phyloP scores from a whole-genome alignment of 2,329 filamentous ascomycete genomes.

The Fusarium beomiforme region DNA sequence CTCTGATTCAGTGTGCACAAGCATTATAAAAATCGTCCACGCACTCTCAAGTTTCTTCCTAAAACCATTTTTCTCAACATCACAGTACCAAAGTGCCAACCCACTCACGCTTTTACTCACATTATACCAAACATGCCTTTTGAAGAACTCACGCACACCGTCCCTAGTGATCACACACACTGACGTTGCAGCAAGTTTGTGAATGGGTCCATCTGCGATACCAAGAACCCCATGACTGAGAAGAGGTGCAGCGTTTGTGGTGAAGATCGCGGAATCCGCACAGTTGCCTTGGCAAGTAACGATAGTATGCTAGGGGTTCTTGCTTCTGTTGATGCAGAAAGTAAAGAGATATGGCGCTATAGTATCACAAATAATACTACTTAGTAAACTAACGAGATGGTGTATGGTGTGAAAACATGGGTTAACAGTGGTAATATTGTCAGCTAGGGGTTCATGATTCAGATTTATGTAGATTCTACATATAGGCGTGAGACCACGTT shows the following conservation, averaged over 20 bases:
- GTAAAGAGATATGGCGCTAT: neutral
- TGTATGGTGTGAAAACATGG: fast-evolving
- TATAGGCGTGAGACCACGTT: neutral
- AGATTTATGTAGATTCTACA: neutral
- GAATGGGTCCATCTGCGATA: neutral
- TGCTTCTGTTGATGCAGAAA: neutral
- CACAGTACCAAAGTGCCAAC: neutral
- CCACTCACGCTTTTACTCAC: neutral
- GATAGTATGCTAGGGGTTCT: neutral
- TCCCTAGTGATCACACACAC: neutral
- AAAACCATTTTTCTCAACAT: neutral
- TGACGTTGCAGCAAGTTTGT: neutral
- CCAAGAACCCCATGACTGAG: neutral
- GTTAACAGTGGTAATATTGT: fast-evolving
- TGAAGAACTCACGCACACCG: fast-evolving
- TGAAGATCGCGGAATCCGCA: neutral
- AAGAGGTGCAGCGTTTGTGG: neutral
- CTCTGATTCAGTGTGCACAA: fast-evolving
- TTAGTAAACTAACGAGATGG: fast-evolving
- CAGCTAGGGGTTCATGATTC: neutral
- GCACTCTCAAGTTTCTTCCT: neutral
- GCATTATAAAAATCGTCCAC: neutral
- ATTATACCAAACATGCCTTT: neutral
- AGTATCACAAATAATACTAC: neutral
- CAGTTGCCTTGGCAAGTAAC: neutral